Base-by-base conservation (phyloP, 768 basidiomycete genomes). In the Mycena polygramma region DNA sequence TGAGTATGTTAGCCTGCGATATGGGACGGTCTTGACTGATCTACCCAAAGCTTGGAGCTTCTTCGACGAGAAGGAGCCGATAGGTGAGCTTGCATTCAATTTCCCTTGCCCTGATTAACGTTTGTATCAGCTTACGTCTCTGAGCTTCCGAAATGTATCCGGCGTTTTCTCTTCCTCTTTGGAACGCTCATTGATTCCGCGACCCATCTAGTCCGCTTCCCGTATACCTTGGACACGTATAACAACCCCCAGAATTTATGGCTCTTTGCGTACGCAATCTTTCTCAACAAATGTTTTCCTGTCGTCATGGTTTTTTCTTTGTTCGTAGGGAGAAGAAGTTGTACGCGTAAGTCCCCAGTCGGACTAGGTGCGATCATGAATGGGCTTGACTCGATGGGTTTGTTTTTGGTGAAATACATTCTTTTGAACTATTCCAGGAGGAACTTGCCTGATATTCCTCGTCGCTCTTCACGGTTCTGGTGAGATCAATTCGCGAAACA, bases 211-310 rank as follows among this genome's bases (percentile, higher is more conserved):
- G 88, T 86, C 74, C 87, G 88, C 41, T 91, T 90, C 79, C 81
- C 88, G 14, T 91, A 90, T 75, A 90, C 90, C 1, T 79, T 77
- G 54, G 87, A 89, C 30, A 91, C 89, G 5, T 91, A 89, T 81
- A 91, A 89, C 77, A 85, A 90, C 74, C 90, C 89, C 0, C 87
- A 89, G 63, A 87, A 85, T 67, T 77, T 91, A 15, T 91, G 89
- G 89, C 79, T 74, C 8, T 90, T 88, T 89, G 79, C 55, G 54
- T 63, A 36, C 35, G 57, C 48, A 22, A 10, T 22, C 13, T 19
- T 46, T 7, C 4, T 41, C 26, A 22, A 15, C 30, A 30, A 30
- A 30, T 30, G 30, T 41, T 20, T 9, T 9, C 13, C 10, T 5
- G 36, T 20, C 55, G 37, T 57, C 22, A 26, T 57, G n/a, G 15